Evolutionary conservation across 192 early-diverging fungal genomes (phyloP).

Genomic region (Helicostylum pulchrum): DNA sequence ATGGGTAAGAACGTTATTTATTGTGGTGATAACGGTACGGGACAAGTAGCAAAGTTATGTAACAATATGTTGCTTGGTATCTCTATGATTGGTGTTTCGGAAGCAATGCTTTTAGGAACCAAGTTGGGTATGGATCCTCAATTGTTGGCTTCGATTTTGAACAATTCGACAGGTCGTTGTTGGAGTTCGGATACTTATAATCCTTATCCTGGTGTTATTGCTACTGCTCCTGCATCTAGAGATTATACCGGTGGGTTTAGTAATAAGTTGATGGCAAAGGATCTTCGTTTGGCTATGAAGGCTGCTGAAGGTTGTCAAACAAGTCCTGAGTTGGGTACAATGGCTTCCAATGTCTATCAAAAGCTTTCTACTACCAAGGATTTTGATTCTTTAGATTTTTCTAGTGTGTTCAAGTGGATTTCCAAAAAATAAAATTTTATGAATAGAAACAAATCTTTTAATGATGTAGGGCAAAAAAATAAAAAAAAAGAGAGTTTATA

Average conservation of each 20-base stretch:
- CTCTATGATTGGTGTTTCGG: slow-evolving; percentile 88
- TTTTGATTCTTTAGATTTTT: slow-evolving; percentile 82
- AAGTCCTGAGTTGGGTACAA: slow-evolving; percentile 67
- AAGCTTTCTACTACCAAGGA: slow-evolving; percentile 59
- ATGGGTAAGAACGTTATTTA: slow-evolving; percentile 93
- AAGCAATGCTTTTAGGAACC: slow-evolving; percentile 90
- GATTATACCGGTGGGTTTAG: slow-evolving; percentile 92
- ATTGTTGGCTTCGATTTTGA: slow-evolving; percentile 81
- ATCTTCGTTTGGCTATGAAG: slow-evolving; percentile 82
- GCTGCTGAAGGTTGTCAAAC: slow-evolving; percentile 65
- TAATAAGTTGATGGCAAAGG: slow-evolving; percentile 88
- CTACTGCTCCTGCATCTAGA: slow-evolving; percentile 71
- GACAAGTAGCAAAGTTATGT: slow-evolving; percentile 93
- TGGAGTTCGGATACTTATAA: slow-evolving; percentile 94
- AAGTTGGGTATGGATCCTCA: slow-evolving; percentile 85
- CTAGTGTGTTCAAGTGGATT: slow-evolving; percentile 58
- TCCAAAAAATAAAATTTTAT: background rate
- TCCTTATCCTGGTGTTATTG: slow-evolving; percentile 80
- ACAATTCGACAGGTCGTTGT: slow-evolving; percentile 85
- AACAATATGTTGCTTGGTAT: slow-evolving; percentile 97
- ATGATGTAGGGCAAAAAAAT: background rate
- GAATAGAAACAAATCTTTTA: background rate
- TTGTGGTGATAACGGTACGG: slow-evolving; percentile 80
- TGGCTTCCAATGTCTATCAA: slow-evolving; percentile 83
- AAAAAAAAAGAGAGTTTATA: background rate